Percentiles rank a stretch among this genome's conserved stretches.
phyloP scores from a whole-genome alignment of 2,329 filamentous ascomycete species.

The Colletotrichum musicola region DNA sequence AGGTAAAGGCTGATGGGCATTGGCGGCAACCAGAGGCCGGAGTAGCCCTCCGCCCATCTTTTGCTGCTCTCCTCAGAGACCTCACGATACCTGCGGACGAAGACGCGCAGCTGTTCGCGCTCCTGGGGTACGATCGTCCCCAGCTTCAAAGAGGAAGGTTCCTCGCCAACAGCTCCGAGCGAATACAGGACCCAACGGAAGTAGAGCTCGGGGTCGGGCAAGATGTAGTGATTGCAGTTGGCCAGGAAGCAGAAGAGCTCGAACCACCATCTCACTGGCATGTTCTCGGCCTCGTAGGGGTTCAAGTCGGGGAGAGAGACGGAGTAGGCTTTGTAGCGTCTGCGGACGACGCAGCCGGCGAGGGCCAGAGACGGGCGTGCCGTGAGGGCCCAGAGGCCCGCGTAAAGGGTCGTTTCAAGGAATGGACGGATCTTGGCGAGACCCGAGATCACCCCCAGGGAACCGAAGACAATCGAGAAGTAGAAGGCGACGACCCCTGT shows the following conservation, averaged over 20 bases:
- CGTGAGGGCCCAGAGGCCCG: background rate
- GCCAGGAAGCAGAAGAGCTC: background rate
- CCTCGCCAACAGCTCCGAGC: background rate
- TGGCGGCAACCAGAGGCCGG: background rate
- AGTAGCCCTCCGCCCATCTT: background rate
- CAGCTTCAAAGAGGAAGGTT: background rate
- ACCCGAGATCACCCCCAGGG: background rate
- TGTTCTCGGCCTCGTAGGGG: background rate
- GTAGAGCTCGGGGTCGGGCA: background rate
- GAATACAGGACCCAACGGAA: background rate
- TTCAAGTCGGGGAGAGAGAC: background rate
- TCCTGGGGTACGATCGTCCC: background rate
- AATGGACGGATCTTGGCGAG: background rate
- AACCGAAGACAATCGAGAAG: background rate
- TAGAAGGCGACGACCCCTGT: background rate
- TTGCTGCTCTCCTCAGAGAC: no score
- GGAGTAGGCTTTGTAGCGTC: background rate
- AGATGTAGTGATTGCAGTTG: background rate
- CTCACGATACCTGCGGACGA: background rate
- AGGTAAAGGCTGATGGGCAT: background rate
- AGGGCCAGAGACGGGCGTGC: background rate
- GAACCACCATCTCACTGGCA: background rate
- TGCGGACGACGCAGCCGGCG: background rate
- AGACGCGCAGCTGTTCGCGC: background rate
- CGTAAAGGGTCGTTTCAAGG: background rate